Conservation (phyloP, 345 rosid genomes). For the Moricandia moricandioides region DNA sequence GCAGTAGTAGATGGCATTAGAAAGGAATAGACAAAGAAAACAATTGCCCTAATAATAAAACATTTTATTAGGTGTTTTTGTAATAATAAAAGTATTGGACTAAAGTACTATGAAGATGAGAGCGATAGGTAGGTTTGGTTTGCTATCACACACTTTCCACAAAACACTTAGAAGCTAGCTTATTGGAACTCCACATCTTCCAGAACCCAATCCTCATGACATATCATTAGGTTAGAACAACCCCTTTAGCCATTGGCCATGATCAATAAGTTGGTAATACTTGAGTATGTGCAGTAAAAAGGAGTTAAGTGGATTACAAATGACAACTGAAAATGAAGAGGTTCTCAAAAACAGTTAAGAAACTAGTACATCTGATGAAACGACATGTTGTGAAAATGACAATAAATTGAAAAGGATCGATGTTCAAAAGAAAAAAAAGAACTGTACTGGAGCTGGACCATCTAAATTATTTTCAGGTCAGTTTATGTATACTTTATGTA, state of each 20-base stretch:
- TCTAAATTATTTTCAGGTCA: conserved; percentile 22
- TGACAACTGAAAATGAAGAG: background rate
- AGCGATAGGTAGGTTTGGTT: conserved; percentile 37
- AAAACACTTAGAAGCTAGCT: conserved; percentile 30
- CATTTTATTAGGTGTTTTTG: conserved; percentile 4
- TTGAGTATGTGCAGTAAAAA: background rate
- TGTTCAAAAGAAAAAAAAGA: background rate
- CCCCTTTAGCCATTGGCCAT: background rate
- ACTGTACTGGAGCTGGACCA: conserved; percentile 20
- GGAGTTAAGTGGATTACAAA: background rate
- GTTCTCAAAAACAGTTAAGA: conserved; percentile 14
- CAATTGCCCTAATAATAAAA: conserved; percentile 14
- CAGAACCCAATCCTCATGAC: background rate
- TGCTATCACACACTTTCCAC: conserved; percentile 30
- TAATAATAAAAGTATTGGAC: conserved; percentile 33
- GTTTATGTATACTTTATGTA: conserved; percentile 31
- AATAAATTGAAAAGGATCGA: background rate
- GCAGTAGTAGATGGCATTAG: conserved; percentile 38
- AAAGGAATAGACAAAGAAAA: conserved; percentile 35
- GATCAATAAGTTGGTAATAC: background rate
- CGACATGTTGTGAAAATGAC: conserved; percentile 31
- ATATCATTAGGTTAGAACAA: background rate
- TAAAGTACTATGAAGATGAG: conserved; percentile 31
- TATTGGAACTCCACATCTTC: conserved; percentile 36
- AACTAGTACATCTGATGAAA: conserved; percentile 16